Base-by-base conservation (phyloP, 2,329 filamentous ascomycete species). In the Ploettnerulaceae sp. region DNA sequence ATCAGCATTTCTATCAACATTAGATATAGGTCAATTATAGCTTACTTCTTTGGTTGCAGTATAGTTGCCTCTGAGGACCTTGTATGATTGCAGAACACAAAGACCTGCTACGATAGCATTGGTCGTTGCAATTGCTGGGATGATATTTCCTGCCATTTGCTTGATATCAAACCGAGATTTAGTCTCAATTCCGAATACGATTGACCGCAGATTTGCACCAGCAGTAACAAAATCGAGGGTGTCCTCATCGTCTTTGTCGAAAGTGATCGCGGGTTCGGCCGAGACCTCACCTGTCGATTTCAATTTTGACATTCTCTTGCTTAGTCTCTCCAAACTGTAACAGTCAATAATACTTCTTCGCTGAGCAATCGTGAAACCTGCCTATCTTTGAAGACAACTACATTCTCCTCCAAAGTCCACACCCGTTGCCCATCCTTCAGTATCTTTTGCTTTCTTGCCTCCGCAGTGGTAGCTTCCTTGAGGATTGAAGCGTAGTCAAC, bases 111-210 rank as follows among this genome's bases (percentile, higher is more conserved):
- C 91, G 65, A 97, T 95, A 12, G 93, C 93, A 65, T 98, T 98
- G 0, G 93, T 97, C 0, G 93, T 98, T 4, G 93, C 93, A 63
- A 98, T 98, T 2, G 93, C 93, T 1, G 93, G 93, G 51, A 98
- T 98, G 60, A 98, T 98, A 64, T 98, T 98, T 44, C 93, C 93
- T 3, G 93, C 93, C 91, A 97, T 98, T 68, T 98, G 86, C 70
- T 98, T 98, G 60, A 93, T 90, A 63, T 97, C 90, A 62, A 97
- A 98, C 49, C 94, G 89, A 17, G 89, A 95, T 65, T 89, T 91
- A 4, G 74, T 70, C 44, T 91, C 86, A 48, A 98, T 95, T 46
- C 82, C 85, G 62, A 98, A 98, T n/a, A 95, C 76, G 18, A 79
- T 74, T 1, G 91, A 93, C 34, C 93, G 81, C 18, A 98, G 78